These are phyloP conservation scores for Nothopassalora personata DNA, from an alignment of 2,329 filamentous ascomycete genomes.

Conservation along the genomic window DNA sequence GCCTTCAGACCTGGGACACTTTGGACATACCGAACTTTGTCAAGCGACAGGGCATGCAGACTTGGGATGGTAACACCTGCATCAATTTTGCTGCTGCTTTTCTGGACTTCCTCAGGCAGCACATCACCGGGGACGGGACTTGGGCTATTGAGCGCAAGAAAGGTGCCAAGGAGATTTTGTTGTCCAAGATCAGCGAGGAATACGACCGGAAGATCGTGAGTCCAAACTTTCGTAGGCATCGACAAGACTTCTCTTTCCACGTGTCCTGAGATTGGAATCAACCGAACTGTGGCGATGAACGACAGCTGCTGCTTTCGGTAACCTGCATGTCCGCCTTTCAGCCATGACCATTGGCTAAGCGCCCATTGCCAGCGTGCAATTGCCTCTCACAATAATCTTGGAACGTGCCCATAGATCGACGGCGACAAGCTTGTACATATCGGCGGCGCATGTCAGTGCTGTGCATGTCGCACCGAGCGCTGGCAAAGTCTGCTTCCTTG, in stretches of 20 bases:
- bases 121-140: conserved; percentile 59
- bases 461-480: not conserved
- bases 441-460: not conserved
- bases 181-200: conserved; percentile 54
- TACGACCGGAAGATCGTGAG: conserved; percentile 14
- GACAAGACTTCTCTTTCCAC: conserved; percentile 4
- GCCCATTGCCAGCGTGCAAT: not conserved
- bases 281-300: not conserved
- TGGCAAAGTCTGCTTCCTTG: not conserved
- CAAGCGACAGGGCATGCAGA: conserved; percentile 56
- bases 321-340: not conserved
- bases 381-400: not conserved
- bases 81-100: conserved; percentile 83
- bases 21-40: conserved; percentile 71
- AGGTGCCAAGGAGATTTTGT: conserved; percentile 60
- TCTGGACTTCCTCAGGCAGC: conserved; percentile 50
- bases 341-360: not conserved
- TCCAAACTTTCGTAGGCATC: conserved; percentile 9
- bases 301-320: no score
- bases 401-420: not conserved
- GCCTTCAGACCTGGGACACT: conserved; percentile 74
- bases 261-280: not conserved
- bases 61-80: conserved; percentile 89
- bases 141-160: conserved; percentile 71
- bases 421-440: not conserved